Conservation (phyloP, 164 flowering plant species). For the Akebia trifoliata region DNA sequence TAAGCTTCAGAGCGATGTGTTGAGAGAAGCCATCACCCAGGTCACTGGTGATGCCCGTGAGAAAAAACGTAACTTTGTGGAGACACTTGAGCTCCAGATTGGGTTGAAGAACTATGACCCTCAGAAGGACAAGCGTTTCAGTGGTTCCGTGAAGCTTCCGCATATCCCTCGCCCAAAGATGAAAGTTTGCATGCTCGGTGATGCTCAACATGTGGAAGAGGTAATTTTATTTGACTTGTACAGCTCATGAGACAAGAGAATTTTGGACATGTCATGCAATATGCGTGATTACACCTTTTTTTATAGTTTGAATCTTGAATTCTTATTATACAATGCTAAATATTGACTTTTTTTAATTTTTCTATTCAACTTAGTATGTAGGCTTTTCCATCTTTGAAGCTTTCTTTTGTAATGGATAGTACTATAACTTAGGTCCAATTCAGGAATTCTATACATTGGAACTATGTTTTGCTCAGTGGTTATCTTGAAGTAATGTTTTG, state of each 20-base stretch:
- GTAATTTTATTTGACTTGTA: slow-evolving; percentile 19
- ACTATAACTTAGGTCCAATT: too few relatives aligned
- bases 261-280: too few relatives aligned
- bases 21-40: slow-evolving; percentile 54
- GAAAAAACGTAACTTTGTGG: slow-evolving; percentile 53
- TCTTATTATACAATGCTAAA: too few relatives aligned
- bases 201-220: slow-evolving; percentile 67
- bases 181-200: slow-evolving; percentile 46
- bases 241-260: too few relatives aligned
- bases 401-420: too few relatives aligned
- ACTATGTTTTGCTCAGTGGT: neutral
- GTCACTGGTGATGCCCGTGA: slow-evolving; percentile 36
- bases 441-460: neutral
- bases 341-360: too few relatives aligned
- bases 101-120: slow-evolving; percentile 79
- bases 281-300: too few relatives aligned
- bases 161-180: slow-evolving; percentile 43
- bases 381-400: too few relatives aligned
- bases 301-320: too few relatives aligned
- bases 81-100: slow-evolving; percentile 77
- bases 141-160: slow-evolving; percentile 55
- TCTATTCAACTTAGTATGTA: too few relatives aligned
- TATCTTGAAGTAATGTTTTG: neutral
- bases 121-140: slow-evolving; percentile 83
- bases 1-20: slow-evolving; percentile 66